Evolutionary conservation across 495 filamentous ascomycete genomes (phyloP).

Genomic region (Aspergillus cristatus): DNA sequence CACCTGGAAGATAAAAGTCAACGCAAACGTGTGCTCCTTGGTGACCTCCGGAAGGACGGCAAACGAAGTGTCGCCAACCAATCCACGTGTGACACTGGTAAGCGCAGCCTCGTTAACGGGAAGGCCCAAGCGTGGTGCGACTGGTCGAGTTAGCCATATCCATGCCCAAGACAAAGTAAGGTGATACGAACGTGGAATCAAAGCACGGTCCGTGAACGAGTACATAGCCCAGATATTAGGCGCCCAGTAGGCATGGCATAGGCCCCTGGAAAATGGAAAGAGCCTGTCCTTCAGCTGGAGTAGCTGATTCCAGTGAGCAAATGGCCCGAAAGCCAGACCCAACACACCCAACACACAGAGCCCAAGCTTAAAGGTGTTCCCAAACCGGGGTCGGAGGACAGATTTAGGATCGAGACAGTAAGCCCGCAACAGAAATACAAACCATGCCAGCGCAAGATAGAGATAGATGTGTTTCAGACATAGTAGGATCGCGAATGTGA

Average conservation of each 20-base stretch:
- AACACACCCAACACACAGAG: conserved; percentile 63
- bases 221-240: conserved; percentile 97
- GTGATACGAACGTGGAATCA: conserved; percentile 61
- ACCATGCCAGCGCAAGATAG: conserved; percentile 93
- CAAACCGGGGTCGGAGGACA: conserved; percentile 63
- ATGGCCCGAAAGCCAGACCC: conserved; percentile 80
- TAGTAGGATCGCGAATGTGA: conserved; percentile 73
- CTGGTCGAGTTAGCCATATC: conserved; percentile 32
- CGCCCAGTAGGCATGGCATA: conserved; percentile 98
- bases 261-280: conserved; percentile 86
- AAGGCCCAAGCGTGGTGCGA: conserved; percentile 72
- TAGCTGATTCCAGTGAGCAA: conserved; percentile 75
- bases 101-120: conserved; percentile 62
- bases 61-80: conserved; percentile 93
- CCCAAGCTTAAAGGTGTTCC: conserved; percentile 76
- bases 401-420: conserved; percentile 82
- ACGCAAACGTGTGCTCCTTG: conserved; percentile 65
- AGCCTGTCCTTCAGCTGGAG: conserved; percentile 75
- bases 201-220: conserved; percentile 73
- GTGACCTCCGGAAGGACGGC: conserved; percentile 83
- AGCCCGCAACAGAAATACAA: conserved; percentile 76
- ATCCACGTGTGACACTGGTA: conserved; percentile 80
- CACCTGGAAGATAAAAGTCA: conserved; percentile 77
- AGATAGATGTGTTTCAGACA: conserved; percentile 98
- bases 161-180: too few relatives aligned